phyloP scores from a whole-genome alignment of 1,284 basidiomycete species.

The Papiliotrema nemorosa region DNA sequence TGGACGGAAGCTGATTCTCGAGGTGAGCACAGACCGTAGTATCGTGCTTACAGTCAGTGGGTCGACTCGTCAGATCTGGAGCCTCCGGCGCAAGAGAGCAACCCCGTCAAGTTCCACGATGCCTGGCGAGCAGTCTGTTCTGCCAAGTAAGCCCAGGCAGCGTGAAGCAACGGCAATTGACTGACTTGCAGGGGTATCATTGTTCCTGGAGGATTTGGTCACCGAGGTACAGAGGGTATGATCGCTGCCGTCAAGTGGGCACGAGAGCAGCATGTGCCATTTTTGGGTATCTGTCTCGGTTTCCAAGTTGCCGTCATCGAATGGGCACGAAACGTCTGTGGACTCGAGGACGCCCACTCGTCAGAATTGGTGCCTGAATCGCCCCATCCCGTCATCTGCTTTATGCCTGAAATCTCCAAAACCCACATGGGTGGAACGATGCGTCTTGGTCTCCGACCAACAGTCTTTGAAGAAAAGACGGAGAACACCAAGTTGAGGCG shows the following conservation, averaged over 20 bases:
- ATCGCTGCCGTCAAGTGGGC: slow-evolving; percentile 95
- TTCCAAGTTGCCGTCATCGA: slow-evolving; percentile 98
- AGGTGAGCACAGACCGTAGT: slow-evolving; percentile 57
- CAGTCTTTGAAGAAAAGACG: slow-evolving; percentile 68
- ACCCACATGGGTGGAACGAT: slow-evolving; percentile 99
- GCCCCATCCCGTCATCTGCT: slow-evolving; percentile 76
- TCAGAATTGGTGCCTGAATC: slow-evolving; percentile 67
- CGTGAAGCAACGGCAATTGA: slow-evolving; percentile 28
- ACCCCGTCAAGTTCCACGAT: slow-evolving; percentile 90
- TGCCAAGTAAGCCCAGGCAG: slow-evolving; percentile 76
- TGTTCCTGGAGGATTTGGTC: slow-evolving; percentile 92
- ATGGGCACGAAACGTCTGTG: slow-evolving; percentile 84
- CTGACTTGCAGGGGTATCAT: slow-evolving; percentile 73
- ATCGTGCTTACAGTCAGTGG: too few relatives aligned
- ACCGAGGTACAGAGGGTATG: slow-evolving; percentile 95
- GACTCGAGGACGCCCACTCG: slow-evolving; percentile 75
- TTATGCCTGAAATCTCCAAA: slow-evolving; percentile 98
- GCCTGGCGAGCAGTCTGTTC: slow-evolving; percentile 92
- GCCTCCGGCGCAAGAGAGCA: slow-evolving; percentile 66
- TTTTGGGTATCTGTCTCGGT: slow-evolving; percentile 94
- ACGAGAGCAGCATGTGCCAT: slow-evolving; percentile 89
- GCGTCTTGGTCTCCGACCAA: slow-evolving; percentile 91
- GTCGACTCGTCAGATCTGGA: slow-evolving; percentile 96
- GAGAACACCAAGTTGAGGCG: slow-evolving; percentile 67
- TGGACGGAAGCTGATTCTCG: slow-evolving; percentile 73